These are phyloP conservation scores for Globisporangium cystogenes DNA, from an alignment of 352 stramenopile species.

Conservation along the genomic window DNA sequence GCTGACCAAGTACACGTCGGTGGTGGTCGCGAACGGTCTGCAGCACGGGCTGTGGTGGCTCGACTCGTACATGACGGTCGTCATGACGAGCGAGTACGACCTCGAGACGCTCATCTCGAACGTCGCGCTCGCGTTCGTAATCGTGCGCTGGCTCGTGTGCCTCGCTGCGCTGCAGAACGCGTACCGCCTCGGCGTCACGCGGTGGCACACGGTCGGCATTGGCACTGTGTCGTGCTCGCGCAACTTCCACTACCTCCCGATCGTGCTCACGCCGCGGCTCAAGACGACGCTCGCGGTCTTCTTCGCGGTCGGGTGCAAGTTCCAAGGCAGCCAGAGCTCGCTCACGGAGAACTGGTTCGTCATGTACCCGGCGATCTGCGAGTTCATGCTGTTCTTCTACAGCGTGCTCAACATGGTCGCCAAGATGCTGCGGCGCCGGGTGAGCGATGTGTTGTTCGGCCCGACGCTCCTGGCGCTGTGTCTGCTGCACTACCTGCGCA, in stretches of 20 bases:
- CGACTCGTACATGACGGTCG: slow-evolving; percentile 4
- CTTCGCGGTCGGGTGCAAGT: slow-evolving; percentile 12
- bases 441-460: slow-evolving; percentile 17
- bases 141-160: slow-evolving; percentile 24
- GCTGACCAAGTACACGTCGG: slow-evolving; percentile 11
- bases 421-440: slow-evolving; percentile 13
- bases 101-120: slow-evolving; percentile 28
- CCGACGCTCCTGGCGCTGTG: slow-evolving; percentile 16
- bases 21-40: slow-evolving; percentile 15
- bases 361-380: slow-evolving; percentile 18
- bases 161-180: slow-evolving; percentile 17
- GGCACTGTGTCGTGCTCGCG: slow-evolving; percentile 13
- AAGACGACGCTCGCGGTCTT: slow-evolving; percentile 15
- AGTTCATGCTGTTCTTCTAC: slow-evolving; percentile 21
- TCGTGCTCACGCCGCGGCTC: slow-evolving; percentile 15
- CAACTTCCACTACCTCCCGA: slow-evolving; percentile 17
- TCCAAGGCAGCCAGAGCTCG: slow-evolving; percentile 12
- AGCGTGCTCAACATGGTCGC: slow-evolving; percentile 19
- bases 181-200: slow-evolving; percentile 3
- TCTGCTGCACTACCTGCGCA: slow-evolving; percentile 16
- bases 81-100: slow-evolving; percentile 20
- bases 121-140: slow-evolving; percentile 17
- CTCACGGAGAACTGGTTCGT: slow-evolving; percentile 20
- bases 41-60: slow-evolving; percentile 15
- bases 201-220: slow-evolving; percentile 11